These are phyloP conservation scores for Rhizoclosmatium globosum DNA, from an alignment of 192 early-diverging fungal genomes.

Conservation along the genomic window DNA sequence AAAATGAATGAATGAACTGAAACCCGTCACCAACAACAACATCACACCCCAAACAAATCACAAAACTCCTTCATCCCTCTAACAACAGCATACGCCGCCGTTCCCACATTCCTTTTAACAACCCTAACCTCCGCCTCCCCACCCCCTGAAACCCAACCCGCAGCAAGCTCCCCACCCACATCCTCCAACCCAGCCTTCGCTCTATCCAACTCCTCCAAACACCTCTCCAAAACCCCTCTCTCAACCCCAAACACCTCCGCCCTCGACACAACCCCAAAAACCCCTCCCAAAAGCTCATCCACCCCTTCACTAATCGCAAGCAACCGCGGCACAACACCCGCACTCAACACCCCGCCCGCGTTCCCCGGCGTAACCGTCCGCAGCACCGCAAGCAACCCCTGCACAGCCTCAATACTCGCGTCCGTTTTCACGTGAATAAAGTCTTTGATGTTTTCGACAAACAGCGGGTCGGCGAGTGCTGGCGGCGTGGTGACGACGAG, in stretches of 20 bases:
- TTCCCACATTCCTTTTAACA: constrained; percentile 21
- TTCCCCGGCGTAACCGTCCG: not conserved
- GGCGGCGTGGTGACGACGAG: not conserved
- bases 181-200: constrained; percentile 1
- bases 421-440: constrained; percentile 19
- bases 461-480: not conserved
- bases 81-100: constrained; percentile 23
- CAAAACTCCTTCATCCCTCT: constrained; percentile 35
- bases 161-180: not conserved
- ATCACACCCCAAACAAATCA: constrained; percentile 29
- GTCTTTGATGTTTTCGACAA: not conserved
- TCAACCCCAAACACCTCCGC: constrained; percentile 5
- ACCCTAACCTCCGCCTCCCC: not conserved
- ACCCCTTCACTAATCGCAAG: constrained; percentile 7
- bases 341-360: not conserved
- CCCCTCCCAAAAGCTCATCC: not conserved
- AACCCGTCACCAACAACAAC: too few species aligned
- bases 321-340: constrained; percentile 1
- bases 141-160: not conserved
- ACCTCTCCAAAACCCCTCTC: not conserved
- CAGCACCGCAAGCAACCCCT: not conserved
- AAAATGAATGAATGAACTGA: too few species aligned
- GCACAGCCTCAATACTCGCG: constrained; percentile 7
- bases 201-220: not conserved
- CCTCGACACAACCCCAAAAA: not conserved